These are phyloP conservation scores for Daldinia sp. DNA, from an alignment of 2,329 filamentous ascomycete species.

Conservation along the genomic window DNA sequence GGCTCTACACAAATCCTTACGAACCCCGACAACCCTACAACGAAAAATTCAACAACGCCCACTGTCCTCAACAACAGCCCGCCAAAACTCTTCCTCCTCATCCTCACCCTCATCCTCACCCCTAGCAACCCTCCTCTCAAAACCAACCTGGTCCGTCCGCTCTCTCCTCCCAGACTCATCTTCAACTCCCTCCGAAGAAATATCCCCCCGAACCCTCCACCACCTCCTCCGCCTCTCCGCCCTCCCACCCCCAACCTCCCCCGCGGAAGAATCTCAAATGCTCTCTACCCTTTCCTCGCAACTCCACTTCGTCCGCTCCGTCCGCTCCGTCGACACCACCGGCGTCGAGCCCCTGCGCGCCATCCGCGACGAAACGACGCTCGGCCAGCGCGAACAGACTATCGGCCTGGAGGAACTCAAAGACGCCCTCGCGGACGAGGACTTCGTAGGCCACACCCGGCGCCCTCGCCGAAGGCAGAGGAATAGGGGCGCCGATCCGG, in stretches of 20 bases:
- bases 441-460: constrained; percentile 63
- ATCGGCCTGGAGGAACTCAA: constrained; percentile 66
- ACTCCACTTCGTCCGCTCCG: constrained; percentile 86
- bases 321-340: constrained; percentile 80
- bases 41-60: neutral
- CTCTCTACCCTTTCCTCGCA: constrained; percentile 80
- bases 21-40: too few species aligned
- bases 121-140: constrained; percentile 63
- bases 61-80: constrained; percentile 3
- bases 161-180: constrained; percentile 68
- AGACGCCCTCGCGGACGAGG: constrained; percentile 67
- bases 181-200: constrained; percentile 44
- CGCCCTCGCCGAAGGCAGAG: constrained; percentile 40
- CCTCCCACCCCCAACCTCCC: constrained; percentile 73
- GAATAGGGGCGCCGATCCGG: constrained; percentile 50
- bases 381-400: constrained; percentile 62
- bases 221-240: constrained; percentile 91
- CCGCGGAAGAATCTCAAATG: constrained; percentile 73
- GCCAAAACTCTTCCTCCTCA: constrained; percentile 3
- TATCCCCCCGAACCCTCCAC: constrained; percentile 74
- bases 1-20: constrained; percentile 31
- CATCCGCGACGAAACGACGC: constrained; percentile 79
- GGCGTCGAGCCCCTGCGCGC: constrained; percentile 77
- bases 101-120: neutral
- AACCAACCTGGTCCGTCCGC: constrained; percentile 84